These are phyloP conservation scores for Globisporangium okanoganense DNA, from an alignment of 352 stramenopile genomes.

Conservation along the genomic window DNA sequence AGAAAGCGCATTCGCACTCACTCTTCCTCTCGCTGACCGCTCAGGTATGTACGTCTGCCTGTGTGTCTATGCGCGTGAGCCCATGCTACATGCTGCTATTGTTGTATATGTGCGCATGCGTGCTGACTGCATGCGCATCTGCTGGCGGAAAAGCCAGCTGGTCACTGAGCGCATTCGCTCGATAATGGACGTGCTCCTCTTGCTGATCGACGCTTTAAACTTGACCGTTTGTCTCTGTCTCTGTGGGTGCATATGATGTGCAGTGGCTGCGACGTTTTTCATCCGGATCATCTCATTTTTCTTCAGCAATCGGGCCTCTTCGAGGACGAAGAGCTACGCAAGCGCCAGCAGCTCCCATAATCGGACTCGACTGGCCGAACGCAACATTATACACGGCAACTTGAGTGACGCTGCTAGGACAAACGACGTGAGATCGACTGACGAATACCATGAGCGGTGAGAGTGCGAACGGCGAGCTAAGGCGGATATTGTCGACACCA, in stretches of 20 bases:
- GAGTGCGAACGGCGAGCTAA: neutral
- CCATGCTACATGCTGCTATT: neutral
- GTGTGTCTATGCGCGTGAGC: neutral
- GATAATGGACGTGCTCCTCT: neutral
- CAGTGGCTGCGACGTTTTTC: constrained; percentile 3
- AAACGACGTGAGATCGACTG: neutral
- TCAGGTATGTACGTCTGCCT: neutral
- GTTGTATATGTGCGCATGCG: neutral
- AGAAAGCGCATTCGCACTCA: constrained; percentile 5
- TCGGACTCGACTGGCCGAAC: constrained; percentile 2
- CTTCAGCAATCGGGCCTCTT: neutral
- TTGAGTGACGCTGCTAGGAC: neutral
- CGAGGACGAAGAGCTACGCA: constrained; percentile 4
- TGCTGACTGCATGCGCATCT: neutral
- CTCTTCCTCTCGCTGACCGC: neutral
- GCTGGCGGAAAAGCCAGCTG: constrained; percentile 6
- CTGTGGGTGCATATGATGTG: neutral
- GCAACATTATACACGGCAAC: neutral
- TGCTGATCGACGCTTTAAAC: constrained; percentile 2
- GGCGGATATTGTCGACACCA: constrained; percentile 23
- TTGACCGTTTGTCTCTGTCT: neutral
- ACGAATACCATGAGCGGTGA: constrained; percentile 10
- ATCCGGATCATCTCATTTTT: neutral
- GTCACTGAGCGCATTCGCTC: neutral
- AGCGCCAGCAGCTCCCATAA: neutral